phyloP scores from a whole-genome alignment of 345 rosid genomes.

The Eucalyptus pauciflora region DNA sequence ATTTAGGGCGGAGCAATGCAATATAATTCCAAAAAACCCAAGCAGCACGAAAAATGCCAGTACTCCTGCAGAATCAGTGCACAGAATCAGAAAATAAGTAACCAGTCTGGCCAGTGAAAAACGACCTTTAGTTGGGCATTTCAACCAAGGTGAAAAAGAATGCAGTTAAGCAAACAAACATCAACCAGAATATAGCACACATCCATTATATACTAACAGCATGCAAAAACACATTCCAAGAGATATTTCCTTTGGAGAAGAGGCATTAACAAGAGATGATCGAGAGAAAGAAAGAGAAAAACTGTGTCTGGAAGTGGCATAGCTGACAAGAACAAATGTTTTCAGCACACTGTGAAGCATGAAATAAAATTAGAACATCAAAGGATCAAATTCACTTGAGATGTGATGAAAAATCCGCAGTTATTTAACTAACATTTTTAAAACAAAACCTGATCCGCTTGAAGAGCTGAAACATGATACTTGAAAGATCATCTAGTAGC shows the following conservation, averaged over 20 bases:
- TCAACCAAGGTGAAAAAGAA: background rate
- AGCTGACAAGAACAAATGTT: background rate
- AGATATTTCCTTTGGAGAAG: background rate
- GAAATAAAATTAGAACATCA: background rate
- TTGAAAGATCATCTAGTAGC: background rate
- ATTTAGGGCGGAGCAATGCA: constrained; percentile 79
- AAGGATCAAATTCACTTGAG: background rate
- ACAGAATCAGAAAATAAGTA: background rate
- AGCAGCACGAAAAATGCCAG: constrained; percentile 79
- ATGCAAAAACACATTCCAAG: background rate
- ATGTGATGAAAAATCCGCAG: background rate
- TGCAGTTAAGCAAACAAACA: background rate
- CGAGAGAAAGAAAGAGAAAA: background rate
- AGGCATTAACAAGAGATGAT: background rate
- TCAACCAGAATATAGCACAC: background rate
- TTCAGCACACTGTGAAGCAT: background rate
- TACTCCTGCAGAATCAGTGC: constrained; percentile 37
- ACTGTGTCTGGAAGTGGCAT: background rate
- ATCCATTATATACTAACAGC: background rate
- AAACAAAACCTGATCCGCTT: background rate
- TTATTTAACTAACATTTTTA: background rate
- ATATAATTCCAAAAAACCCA: constrained; percentile 79
- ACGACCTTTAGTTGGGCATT: background rate
- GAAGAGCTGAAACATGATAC: background rate
- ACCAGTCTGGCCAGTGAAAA: background rate